These are phyloP conservation scores for Moesziomyces sp. DNA, from an alignment of 1,284 basidiomycete species.

Conservation along the genomic window DNA sequence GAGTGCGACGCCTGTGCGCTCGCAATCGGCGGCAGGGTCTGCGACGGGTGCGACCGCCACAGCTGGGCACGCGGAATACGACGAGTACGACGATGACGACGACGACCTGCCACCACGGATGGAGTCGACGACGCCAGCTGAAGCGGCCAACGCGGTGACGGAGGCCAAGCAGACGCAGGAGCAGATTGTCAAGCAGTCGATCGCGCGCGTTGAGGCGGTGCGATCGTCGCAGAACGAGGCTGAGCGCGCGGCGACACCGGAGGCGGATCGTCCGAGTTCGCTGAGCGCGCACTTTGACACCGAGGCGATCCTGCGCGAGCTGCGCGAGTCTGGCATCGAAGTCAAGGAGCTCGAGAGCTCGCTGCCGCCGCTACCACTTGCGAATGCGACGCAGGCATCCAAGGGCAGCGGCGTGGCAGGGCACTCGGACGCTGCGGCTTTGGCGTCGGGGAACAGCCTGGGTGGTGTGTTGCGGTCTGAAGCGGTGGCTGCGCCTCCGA, in stretches of 20 bases:
- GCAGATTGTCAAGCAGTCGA: constrained; percentile 36
- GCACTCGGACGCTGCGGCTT: background rate
- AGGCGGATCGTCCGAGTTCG: constrained; percentile 36
- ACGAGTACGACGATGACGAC: constrained; percentile 60
- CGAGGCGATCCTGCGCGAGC: constrained; percentile 59
- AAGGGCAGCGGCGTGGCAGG: background rate
- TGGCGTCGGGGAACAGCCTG: background rate
- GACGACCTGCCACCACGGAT: constrained; percentile 57
- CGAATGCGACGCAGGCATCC: constrained; percentile 5
- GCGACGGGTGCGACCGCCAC: constrained; percentile 5
- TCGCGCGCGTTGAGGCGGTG: constrained; percentile 34
- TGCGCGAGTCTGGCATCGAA: constrained; percentile 60
- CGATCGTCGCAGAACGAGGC: constrained; percentile 26
- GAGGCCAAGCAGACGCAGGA: constrained; percentile 36
- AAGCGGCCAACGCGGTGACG: constrained; percentile 6
- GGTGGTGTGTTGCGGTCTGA: background rate
- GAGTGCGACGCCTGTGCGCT: constrained; percentile 14
- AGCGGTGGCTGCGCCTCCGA: constrained; percentile 1
- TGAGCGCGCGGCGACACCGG: constrained; percentile 35
- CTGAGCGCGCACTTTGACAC: constrained; percentile 53
- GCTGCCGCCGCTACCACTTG: constrained; percentile 52
- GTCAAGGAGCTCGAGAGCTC: constrained; percentile 60
- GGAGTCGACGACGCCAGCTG: constrained; percentile 10
- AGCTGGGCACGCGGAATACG: constrained; percentile 27
- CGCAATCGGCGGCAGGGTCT: constrained; percentile 13